Evolutionary conservation across 2,329 filamentous ascomycete genomes (phyloP), one percentile per base, ranked within the genome.

Genomic region (Botryotinia globosa): DNA sequence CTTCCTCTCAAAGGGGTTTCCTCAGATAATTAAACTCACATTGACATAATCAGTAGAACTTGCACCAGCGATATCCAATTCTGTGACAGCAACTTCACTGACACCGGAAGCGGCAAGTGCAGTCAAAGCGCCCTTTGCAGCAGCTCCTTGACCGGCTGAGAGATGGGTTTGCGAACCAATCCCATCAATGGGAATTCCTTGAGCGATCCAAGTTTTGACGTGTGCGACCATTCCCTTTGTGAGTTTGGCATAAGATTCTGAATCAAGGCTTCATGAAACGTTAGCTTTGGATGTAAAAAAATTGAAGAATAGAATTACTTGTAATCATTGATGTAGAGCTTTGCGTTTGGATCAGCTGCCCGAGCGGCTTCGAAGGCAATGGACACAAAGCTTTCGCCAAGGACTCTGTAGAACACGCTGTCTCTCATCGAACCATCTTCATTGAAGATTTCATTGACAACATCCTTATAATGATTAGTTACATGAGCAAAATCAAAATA

Each of bases 291-390:
- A 37, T 48, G n/a, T 18, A n/a, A 32, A n/a, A n/a, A 4, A 39
- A 14, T 32, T 56, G 89, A 1, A 83, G 8, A 20, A 48, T 84
- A 29, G 37, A 61, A 37, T 8, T 74, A 78, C 77, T 91, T 92
- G 82, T 86, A 88, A 80, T 94, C 91, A 82, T 94, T 94, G 83
- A 93, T 92, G 84, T 92, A 94, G 56, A 94, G 85, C 82, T 90
- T 91, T 4, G 89, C 90, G 72, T 82, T 78, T 3, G 91, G 90
- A 80, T 93, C 91, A 22, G 89, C 90, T 14, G 85, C 84, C 69
- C 87, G 86, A 32, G 92, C 91, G 18, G 91, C 88, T 69, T 87
- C 85, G 83, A 93, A 94, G 51, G 91, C 91, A 77, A 92, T 90
- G 34, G 84, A 83, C 70, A 94, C 88, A 78, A 91, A 93, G 80